Evolutionary conservation across 1,139 yeast genomes (phyloP), one percentile per base, ranked within the genome.

Genomic region (Protomyces pachydermus): DNA sequence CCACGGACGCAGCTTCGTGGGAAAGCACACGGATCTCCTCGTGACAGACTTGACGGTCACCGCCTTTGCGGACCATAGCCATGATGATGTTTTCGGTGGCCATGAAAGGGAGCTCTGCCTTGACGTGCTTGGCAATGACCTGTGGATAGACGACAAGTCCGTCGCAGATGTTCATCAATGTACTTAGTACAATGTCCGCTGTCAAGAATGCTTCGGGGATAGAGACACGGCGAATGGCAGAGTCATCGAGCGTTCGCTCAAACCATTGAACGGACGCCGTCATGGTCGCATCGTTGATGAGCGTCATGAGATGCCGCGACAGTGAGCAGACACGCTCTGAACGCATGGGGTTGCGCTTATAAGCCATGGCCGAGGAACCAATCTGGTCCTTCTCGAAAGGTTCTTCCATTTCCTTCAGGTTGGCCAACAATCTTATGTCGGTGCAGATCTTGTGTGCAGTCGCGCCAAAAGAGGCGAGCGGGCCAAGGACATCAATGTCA

Each of bases 51-150:
- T 93, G 99, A 82, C 99, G 88, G 65, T 66, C 66, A 55, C 89
- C 98, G 72, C 98, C 98, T 77, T 87, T 87, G 78, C 91, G 96
- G 67, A 93, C 98, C 97, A 93, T 93, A 65, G 98, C 98, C 99
- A 93, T 93, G 76, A 93, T 93, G 75, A 93, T 85, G 79, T 93
- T 93, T 79, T 93, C 99, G 64, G 99, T 93, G 70, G 99, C 99
- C 99, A 93, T 93, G 81, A 95, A 93, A 71, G 99, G 99, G 74
- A 93, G 82, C 78, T 95, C 98, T 61, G 97, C 83, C 75, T 77
- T 85, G 77, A 93, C 93, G 79, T 98, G 88, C 81, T 98, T 88
- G 80, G 88, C 97, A 74, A 93, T 93, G 71, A 93, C 98, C 83
- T 93, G 91, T 71, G 98, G 98, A 79, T 95, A 93, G 56, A 93